Conservation (phyloP, 2,329 filamentous ascomycete species). For the Apiospora arundinis region DNA sequence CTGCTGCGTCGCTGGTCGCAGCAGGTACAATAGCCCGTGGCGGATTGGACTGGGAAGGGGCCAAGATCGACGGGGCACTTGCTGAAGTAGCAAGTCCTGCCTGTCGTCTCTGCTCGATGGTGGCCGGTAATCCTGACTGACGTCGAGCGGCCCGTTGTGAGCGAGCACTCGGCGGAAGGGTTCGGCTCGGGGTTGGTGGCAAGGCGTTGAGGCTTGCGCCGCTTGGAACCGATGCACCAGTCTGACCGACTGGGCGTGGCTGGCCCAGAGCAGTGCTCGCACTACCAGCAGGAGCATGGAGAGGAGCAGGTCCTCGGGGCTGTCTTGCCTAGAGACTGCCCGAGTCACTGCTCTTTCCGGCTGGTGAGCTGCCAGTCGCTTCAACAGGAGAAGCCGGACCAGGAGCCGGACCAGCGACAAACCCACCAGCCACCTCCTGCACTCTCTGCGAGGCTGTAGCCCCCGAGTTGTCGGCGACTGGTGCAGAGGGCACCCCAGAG, state of each 20-base stretch:
- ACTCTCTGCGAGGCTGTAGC: neutral
- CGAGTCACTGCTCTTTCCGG: neutral
- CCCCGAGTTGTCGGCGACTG: neutral
- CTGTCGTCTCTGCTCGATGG: neutral
- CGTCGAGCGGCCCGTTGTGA: neutral
- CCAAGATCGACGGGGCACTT: neutral
- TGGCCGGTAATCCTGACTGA: neutral
- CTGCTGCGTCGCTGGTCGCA: neutral
- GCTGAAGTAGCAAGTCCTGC: neutral
- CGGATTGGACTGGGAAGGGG: neutral
- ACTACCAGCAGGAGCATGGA: neutral
- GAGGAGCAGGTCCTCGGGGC: neutral
- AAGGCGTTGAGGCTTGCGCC: neutral
- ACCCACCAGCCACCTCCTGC: neutral
- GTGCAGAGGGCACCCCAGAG: neutral
- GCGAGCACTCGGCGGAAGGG: neutral
- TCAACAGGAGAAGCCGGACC: too few species aligned
- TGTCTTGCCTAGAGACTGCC: conserved; percentile 12
- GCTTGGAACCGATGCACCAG: neutral
- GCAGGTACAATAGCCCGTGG: neutral
- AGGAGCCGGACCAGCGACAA: neutral
- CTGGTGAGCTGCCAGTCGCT: neutral
- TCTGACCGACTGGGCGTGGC: neutral
- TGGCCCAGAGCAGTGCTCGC: neutral
- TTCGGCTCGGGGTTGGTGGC: neutral